Evolutionary conservation across 1,139 yeast species (phyloP).

Genomic region (Protomyces inouyei): DNA sequence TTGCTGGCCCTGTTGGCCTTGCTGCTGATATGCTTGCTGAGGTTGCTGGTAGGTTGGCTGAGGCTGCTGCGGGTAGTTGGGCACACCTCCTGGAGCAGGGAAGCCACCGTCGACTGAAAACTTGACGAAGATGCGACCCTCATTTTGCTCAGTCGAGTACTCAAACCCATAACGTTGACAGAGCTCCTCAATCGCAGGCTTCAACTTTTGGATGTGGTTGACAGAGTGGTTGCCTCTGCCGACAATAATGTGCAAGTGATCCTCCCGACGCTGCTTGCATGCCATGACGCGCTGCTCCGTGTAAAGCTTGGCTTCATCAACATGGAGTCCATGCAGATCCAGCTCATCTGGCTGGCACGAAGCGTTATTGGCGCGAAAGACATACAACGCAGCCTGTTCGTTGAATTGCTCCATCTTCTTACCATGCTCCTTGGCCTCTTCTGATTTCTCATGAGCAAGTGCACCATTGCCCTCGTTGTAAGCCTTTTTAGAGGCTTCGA

Average conservation of each 20-base stretch:
- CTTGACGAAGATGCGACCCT: slow-evolving; percentile 75
- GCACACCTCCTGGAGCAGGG: slow-evolving; percentile 21
- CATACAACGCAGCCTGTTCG: slow-evolving; percentile 79
- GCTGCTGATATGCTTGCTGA: slow-evolving; percentile 31
- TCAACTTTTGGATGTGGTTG: slow-evolving; percentile 76
- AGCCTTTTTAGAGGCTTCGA: slow-evolving; percentile 37
- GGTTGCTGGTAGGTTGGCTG: slow-evolving; percentile 13
- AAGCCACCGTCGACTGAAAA: slow-evolving; percentile 39
- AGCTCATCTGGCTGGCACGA: slow-evolving; percentile 82
- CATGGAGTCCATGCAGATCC: slow-evolving; percentile 86
- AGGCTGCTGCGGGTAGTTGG: slow-evolving; percentile 10
- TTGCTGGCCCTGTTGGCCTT: slow-evolving; percentile 37
- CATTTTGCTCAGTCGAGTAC: slow-evolving; percentile 61
- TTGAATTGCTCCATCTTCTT: slow-evolving; percentile 64
- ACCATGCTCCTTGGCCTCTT: slow-evolving; percentile 39
- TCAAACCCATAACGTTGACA: slow-evolving; percentile 61
- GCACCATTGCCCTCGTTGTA: slow-evolving; percentile 15
- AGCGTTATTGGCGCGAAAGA: slow-evolving; percentile 78
- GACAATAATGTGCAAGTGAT: slow-evolving; percentile 56
- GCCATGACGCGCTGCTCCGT: slow-evolving; percentile 69
- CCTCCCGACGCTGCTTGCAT: slow-evolving; percentile 57
- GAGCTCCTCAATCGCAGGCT: slow-evolving; percentile 79
- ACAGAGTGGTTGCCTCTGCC: slow-evolving; percentile 91
- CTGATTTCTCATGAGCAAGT: slow-evolving; percentile 19
- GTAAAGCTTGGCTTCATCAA: slow-evolving; percentile 77